Percentiles rank a stretch among this genome's conserved stretches.
phyloP scores from a whole-genome alignment of 2,329 filamentous ascomycete species.

The Mycosphaerella sp. region DNA sequence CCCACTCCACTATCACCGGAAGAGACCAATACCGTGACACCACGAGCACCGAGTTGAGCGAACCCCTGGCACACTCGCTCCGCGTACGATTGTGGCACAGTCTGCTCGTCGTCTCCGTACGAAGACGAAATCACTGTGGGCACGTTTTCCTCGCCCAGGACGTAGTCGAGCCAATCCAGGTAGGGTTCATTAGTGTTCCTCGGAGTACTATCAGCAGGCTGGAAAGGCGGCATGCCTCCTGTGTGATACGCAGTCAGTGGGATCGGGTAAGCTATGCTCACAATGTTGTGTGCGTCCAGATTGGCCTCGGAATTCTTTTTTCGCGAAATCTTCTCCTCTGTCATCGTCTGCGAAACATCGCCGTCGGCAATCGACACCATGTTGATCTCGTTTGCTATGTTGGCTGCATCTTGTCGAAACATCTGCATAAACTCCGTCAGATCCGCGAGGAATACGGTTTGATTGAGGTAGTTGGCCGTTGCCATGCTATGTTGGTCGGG shows the following conservation, averaged over 20 bases:
- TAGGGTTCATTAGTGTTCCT: slow-evolving; percentile 63
- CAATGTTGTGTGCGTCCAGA: slow-evolving; percentile 57
- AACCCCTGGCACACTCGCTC: slow-evolving; percentile 56
- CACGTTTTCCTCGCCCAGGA: slow-evolving; percentile 50
- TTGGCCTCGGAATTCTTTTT: slow-evolving; percentile 50
- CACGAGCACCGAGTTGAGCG: slow-evolving; percentile 60
- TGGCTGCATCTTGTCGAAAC: slow-evolving; percentile 47
- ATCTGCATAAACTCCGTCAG: slow-evolving; percentile 51
- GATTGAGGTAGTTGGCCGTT: slow-evolving; percentile 45
- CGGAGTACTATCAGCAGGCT: slow-evolving; percentile 43
- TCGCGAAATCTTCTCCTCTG: slow-evolving; percentile 27
- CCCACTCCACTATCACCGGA: slow-evolving; percentile 58
- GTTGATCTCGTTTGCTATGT: slow-evolving; percentile 48
- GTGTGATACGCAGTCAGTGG: slow-evolving; percentile 55
- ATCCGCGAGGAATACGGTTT: slow-evolving; percentile 50
- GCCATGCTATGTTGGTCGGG: slow-evolving; percentile 40
- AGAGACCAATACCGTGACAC: slow-evolving; percentile 58
- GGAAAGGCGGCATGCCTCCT: slow-evolving; percentile 51
- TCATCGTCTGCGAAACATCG: slow-evolving; percentile 42
- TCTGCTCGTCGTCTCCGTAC: slow-evolving; percentile 63
- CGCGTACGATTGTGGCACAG: slow-evolving; percentile 56
- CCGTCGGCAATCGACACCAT: slow-evolving; percentile 54
- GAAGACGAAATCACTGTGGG: slow-evolving; percentile 60
- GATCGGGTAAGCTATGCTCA: slow-evolving; percentile 50
- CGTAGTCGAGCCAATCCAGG: slow-evolving; percentile 55